Conservation (phyloP, 345 rosid genomes). For the Trapa bicornis region DNA sequence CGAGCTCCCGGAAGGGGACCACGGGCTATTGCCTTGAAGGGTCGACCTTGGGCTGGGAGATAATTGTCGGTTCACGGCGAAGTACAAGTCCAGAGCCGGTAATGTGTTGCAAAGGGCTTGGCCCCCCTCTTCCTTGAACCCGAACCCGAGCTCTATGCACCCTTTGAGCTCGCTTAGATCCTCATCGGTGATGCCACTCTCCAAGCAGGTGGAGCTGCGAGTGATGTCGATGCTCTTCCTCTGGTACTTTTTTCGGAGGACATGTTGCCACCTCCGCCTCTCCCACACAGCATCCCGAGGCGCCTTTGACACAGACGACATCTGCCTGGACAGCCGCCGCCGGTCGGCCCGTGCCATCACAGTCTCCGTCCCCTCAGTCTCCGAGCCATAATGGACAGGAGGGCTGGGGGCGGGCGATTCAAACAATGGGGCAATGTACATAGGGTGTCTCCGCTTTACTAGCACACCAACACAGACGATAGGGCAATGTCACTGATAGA, state of each 20-base stretch:
- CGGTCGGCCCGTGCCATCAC: neutral
- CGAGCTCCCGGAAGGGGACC: conserved; percentile 25
- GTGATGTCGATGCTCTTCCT: conserved; percentile 8
- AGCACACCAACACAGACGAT: neutral
- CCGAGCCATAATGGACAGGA: neutral
- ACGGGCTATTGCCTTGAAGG: conserved; percentile 29
- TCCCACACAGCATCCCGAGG: conserved; percentile 77
- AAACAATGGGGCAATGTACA: neutral
- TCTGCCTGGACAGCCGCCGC: conserved; percentile 44
- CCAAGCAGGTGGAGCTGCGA: conserved; percentile 9
- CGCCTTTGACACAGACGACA: conserved; percentile 62
- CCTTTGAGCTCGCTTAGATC: conserved; percentile 80
- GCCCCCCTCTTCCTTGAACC: conserved; percentile 75
- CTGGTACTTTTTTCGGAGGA: conserved; percentile 34
- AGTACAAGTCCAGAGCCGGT: conserved; percentile 84
- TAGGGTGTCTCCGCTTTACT: neutral
- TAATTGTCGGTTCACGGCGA: conserved; percentile 74
- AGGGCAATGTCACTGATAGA: neutral
- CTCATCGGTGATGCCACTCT: conserved; percentile 55
- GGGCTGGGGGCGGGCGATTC: neutral
- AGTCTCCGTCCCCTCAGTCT: neutral
- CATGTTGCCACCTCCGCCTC: conserved; percentile 58
- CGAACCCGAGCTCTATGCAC: conserved; percentile 90
- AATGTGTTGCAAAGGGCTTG: conserved; percentile 55
- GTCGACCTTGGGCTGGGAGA: conserved; percentile 66